Evolutionary conservation across 1,284 basidiomycete genomes (phyloP), one percentile per base, ranked within the genome.

Genomic region (Puccinia triticina): DNA sequence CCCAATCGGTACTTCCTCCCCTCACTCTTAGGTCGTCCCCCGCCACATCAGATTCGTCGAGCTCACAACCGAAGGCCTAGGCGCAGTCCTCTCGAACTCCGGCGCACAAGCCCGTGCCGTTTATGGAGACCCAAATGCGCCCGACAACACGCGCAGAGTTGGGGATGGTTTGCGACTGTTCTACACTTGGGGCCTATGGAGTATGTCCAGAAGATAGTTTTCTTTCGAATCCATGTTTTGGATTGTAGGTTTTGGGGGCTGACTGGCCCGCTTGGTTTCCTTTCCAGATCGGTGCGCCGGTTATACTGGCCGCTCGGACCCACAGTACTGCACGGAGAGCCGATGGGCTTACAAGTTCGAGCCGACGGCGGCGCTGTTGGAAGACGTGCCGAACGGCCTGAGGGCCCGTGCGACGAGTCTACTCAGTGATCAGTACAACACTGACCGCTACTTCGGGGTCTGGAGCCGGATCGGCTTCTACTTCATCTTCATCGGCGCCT

Each of bases 171-270:
- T 80, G 21, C 46, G 78, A 46, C 29, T 71, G 12, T 80, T 37
- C 34, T 80, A 80, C n/a, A 80, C 78, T 2, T 80, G 78, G 78
- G 78, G 78, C 26, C 53, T 80, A 21, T 80, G 78, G 78, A 80
- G 78, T 80, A 72, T 1, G 67, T 48, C 8, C 2, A 43, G 37
- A 18, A 11, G 1, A 11, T 76, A 0, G 3, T n/a, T 48, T 12
- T 40, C 43, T 34, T 12, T 29, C 50, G 21, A 21, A n/a, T 59
- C 48, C 26, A 0, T 55, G n/a, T 23, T 40, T n/a, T 64, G 16
- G 40, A 43, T 11, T 53, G 0, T 32, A 34, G 8, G 50, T 32
- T 40, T 11, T 16, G 4, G 2, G 21, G 12, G 14, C 59, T 57
- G 26, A 61, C 26, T 53, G 37, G 37, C 37, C 75, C 18, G 7